Percentiles rank a stretch among this genome's conserved stretches.
Evolutionary conservation across 2,329 filamentous ascomycete genomes (phyloP).

Genomic region (Venturia nashicola): DNA sequence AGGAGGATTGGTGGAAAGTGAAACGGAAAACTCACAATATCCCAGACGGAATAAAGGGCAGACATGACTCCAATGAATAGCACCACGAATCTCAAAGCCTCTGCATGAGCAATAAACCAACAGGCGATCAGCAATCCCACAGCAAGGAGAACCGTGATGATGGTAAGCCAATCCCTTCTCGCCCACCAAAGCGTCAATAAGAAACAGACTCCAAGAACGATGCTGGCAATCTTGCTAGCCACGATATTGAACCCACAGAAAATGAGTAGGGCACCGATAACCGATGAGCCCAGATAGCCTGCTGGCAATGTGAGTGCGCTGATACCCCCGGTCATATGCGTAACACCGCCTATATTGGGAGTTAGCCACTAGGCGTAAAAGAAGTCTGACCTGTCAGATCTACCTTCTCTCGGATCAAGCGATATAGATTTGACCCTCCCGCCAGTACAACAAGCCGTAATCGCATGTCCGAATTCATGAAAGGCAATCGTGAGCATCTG

Average conservation of each 20-base stretch:
- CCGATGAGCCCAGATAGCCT: slow-evolving; percentile 63
- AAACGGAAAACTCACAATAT: slow-evolving; percentile 41
- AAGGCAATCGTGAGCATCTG: slow-evolving; percentile 76
- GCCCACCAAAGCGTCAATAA: slow-evolving; percentile 75
- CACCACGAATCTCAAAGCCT: slow-evolving; percentile 58
- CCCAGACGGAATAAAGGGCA: slow-evolving; percentile 69
- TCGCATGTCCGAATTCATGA: slow-evolving; percentile 67
- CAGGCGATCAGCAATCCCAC: slow-evolving; percentile 60
- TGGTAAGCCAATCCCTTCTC: slow-evolving; percentile 64
- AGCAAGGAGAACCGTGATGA: slow-evolving; percentile 55
- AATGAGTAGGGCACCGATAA: slow-evolving; percentile 66
- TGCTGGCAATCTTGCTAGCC: slow-evolving; percentile 65
- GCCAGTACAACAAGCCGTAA: slow-evolving; percentile 59
- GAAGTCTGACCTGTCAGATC: no score
- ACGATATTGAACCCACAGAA: slow-evolving; percentile 76
- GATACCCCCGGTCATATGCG: slow-evolving; percentile 62
- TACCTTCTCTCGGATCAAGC: no score
- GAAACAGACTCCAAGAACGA: slow-evolving; percentile 62
- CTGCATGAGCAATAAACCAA: slow-evolving; percentile 70
- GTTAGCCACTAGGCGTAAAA: slow-evolving; percentile 39
- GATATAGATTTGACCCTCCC: slow-evolving; percentile 59
- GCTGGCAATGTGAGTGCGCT: slow-evolving; percentile 61
- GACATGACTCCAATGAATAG: slow-evolving; percentile 78
- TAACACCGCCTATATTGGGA: slow-evolving; percentile 66
- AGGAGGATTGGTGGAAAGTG: not conserved